Evolutionary conservation across 2,329 filamentous ascomycete species (phyloP), one percentile per base, ranked within the genome.

Genomic region (Botrytis galanthina): DNA sequence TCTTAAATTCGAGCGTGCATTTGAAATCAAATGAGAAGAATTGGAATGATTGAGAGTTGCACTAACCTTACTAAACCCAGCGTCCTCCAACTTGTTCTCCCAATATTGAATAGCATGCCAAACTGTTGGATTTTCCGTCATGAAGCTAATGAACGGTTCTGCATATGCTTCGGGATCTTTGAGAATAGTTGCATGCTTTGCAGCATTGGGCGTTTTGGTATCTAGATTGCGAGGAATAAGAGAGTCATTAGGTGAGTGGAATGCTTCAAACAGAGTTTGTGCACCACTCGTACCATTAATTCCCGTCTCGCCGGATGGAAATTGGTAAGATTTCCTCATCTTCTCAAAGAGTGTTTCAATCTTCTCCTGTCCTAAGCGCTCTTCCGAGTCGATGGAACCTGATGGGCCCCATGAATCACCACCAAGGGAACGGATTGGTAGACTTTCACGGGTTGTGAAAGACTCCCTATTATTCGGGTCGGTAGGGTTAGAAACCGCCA

Each of bases 31-130:
- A 9, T 37, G 18, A 14, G 1, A 22, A 57, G 35, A 39, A 9
- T 2, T 12, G 26, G 16, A 22, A 29, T 3, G 12, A 51, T 44
- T 54, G 5, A 12, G n/a, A 44, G 32, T 44, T n/a, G 70, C 72
- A 80, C 84, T 73, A 76, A 93, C 90, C 83, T 90, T 91, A 74
- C 86, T 87, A 83, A 93, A 99, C 62, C 94, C 95, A 54, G 89
- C 86, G 57, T 89, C 86, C 75, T 87, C 85, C 66, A 98, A 87
- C 79, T 94, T 91, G 73, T 87, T 85, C 79, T 91, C 90, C 81
- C 97, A 93, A 78, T 93, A 89, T 73, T 90, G 88, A 42, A 98
- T 94, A 1, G 93, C 90, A 80, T 99, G 96, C 82, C 97, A 99
- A 64, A 98, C 89, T 14, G 96, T 98, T 0, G 96, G 96, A 81